Evolutionary conservation across 352 stramenopile species (phyloP), one percentile per base, ranked within the genome.

Genomic region (Porosira glacialis): DNA sequence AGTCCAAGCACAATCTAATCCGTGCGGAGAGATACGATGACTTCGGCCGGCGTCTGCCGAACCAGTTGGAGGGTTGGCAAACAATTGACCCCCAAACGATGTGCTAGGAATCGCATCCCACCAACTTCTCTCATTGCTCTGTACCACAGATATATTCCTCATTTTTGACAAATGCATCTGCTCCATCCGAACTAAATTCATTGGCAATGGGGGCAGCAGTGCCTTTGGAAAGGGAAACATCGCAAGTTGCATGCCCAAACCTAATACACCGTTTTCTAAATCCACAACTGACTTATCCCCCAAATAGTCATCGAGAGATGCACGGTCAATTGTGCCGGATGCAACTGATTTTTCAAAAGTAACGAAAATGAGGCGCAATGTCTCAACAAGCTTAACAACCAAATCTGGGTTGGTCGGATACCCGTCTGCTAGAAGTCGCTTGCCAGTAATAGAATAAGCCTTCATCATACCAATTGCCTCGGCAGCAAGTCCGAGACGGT

Each of bases 171-270:
- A 33, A 55, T 69, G 55, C 1, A 65, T 60, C 38, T 63, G 60
- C 59, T 77, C 67, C 0, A 77, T 59, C 28, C 70, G 60, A 36
- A 77, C 36, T 7, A 77, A 45, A 17, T 41, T 49, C n/a, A 57
- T 70, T 36, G 67, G 67, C 33, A 77, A 59, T 17, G 67, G 67
- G 27, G 67, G 67, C n/a, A 77, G 26, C 17, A 77, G 59, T 30
- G 47, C 22, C 28, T 30, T 70, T 35, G 67, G 67, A 38, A 77
- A 70, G 24, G 67, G 67, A 19, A 65, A 77, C 27, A 44, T 36
- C 48, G 58, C 70, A 11, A 77, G 52, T 26, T 70, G 51, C 22
- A 31, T 70, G 27, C 43, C 33, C 15, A 77, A 30, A 47, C 43
- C 28, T 53, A 77, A 47, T 55, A 70, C 36, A 50, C 52, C 61